Evolutionary conservation across 208 protist genomes (phyloP), one percentile per base, ranked within the genome.

Genomic region (Acanthamoeba culbertsoni): DNA sequence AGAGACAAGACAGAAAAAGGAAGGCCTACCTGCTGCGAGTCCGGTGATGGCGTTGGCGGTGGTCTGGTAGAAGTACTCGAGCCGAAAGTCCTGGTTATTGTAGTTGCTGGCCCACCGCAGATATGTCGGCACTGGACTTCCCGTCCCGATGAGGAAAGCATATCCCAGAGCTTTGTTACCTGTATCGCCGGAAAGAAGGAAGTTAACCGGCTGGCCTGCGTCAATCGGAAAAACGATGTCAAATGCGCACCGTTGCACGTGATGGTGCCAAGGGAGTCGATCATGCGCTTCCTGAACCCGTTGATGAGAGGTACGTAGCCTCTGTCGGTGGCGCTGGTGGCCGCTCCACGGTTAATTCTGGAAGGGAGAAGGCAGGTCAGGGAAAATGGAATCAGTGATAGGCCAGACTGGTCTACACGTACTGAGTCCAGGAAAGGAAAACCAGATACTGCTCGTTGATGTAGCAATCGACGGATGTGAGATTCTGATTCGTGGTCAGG

Each of bases 361-460:
- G 43, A 55, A 23, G 35, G 3, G 55, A 63, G 3, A n/a, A 45
- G 63, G 6, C n/a, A n/a, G n/a, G n/a, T n/a, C n/a, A n/a, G n/a
- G n/a, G n/a, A n/a, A n/a, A n/a, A n/a, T n/a, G n/a, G n/a, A n/a
- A 7, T 63, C 12, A 63, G 31, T 63, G 55, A 55, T 8, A 8
- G 12, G 48, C 8, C 48, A 8, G 48, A 55, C 48, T 55, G 48
- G 8, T 8, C 48, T 18, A 55, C 48, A 26, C 43, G 73, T 8
- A 84, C 73, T 84, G 73, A 43, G 73, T 84, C 73, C 73, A 84
- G 26, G 73, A 84, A 5, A 84, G 73, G 73, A 84, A 84, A 7
- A 37, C 43, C 5, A 84, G 73, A 28, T 84, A 40, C 23, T 84
- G 73, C 12, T 84, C 73, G 45, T 55, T 14, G n/a, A 20, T 2